Percentiles rank a stretch among this genome's conserved stretches.
Evolutionary conservation across 208 protist genomes (phyloP).

Genomic region (Trypanosomatidae sp.): DNA sequence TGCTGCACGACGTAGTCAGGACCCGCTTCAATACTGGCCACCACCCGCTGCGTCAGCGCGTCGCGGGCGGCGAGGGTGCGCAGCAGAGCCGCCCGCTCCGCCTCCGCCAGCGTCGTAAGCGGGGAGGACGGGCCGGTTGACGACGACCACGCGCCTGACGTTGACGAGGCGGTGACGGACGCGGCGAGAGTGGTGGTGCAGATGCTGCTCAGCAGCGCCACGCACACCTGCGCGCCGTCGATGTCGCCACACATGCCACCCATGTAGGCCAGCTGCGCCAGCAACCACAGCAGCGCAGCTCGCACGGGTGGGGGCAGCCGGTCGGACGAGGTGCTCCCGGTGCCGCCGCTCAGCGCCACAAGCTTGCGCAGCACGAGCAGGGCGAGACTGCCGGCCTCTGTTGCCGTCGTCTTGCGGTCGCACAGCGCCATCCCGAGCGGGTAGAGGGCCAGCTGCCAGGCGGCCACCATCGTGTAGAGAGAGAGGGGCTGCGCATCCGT

Average conservation of each 20-base stretch:
- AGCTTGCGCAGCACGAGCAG: conserved; percentile 75
- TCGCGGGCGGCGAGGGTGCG: no score
- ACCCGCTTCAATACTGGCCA: conserved; percentile 22
- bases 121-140: conserved; percentile 6
- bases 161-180: no score
- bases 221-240: conserved; percentile 72
- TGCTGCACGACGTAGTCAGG: conserved; percentile 36
- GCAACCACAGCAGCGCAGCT: conserved; percentile 41
- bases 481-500: conserved; percentile 12
- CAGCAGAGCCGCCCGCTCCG: conserved; percentile 11
- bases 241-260: conserved; percentile 77
- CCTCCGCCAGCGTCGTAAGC: not conserved
- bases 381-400: conserved; percentile 68
- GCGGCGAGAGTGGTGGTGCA: conserved; percentile 48
- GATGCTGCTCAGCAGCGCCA: conserved; percentile 72
- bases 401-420: conserved; percentile 38
- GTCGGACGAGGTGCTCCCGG: conserved; percentile 13
- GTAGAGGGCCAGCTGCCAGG: conserved; percentile 68
- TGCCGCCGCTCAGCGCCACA: conserved; percentile 44
- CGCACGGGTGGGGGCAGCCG: conserved; percentile 35
- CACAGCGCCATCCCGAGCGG: conserved; percentile 66
- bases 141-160: conserved; percentile 7
- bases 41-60: conserved; percentile 32
- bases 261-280: conserved; percentile 73
- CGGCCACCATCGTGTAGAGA: conserved; percentile 46